Percentiles rank a stretch among this genome's conserved stretches.
These are phyloP conservation scores for Chlorophyllum brunneum DNA, from an alignment of 768 basidiomycete genomes.

Conservation along the genomic window DNA sequence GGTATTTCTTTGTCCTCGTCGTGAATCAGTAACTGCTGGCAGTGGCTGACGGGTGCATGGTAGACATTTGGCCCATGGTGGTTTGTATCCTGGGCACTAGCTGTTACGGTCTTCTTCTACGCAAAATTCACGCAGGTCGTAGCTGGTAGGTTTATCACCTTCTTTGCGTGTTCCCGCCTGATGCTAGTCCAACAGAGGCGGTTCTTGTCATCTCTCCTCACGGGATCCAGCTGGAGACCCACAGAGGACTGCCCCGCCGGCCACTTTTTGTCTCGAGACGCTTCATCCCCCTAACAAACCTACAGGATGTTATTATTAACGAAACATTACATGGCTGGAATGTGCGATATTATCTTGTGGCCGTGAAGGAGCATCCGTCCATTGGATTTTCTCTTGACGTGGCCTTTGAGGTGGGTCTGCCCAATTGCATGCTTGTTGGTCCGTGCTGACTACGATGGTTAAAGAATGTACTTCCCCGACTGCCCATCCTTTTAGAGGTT, in stretches of 20 bases:
- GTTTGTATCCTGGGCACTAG: neutral
- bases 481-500: constrained; percentile 54
- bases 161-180: neutral
- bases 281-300: constrained; percentile 53
- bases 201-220: constrained; percentile 61
- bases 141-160: constrained; percentile 17
- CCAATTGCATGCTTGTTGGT: constrained; percentile 1
- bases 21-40: neutral
- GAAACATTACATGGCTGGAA: constrained; percentile 74
- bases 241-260: constrained; percentile 48
- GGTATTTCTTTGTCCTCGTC: neutral
- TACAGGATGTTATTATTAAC: constrained; percentile 68
- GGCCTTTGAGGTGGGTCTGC: constrained; percentile 51
- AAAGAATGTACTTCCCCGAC: constrained; percentile 63
- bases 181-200: constrained; percentile 48
- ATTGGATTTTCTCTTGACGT: constrained; percentile 40
- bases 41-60: neutral
- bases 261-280: constrained; percentile 35
- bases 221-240: constrained; percentile 74
- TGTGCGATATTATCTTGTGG: constrained; percentile 64
- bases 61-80: constrained; percentile 2
- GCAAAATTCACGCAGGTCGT: constrained; percentile 11
- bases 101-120: neutral
- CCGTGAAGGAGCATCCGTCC: constrained; percentile 30
- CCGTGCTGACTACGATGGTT: neutral